Base-by-base conservation (phyloP, 148 eudicot species). In the Beta vulgaris region DNA sequence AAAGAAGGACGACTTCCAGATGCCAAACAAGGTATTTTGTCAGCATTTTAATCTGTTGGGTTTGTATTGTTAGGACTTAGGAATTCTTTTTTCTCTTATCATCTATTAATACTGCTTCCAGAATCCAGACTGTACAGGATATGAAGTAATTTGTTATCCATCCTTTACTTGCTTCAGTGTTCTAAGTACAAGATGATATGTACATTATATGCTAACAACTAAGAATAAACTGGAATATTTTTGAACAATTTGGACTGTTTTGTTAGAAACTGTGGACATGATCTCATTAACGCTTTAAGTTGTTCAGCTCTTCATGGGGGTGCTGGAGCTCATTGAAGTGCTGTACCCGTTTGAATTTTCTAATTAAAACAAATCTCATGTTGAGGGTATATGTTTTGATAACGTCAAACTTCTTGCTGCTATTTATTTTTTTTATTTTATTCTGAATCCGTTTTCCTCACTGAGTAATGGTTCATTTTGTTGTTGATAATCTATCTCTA, bases 1-100 rank as follows among this genome's bases (percentile, higher is more conserved):
- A 85, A 78, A 85, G 98, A 91, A 88, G 98, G 98, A 64, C 85
- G 98, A 55, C 93, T 92, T 76, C 98, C 99, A 81, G 86, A 92
- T 92, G 99, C 99, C 82, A 85, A 81, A 42, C 79, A 90, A 91
- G 98, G 98, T 90, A 42, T 44, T 69, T 58, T 51, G 3, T 51
- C 36, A 13, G 18, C 64, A 42, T 21, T 58, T 59, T 68, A 11
- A 16, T 26, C 12, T 57, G 49, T 49, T 34, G 29, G 73, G 74
- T 64, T 64, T 51, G 25, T 72, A 29, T 19, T 73, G 72, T 46
- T n/a, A 34, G 31, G 18, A 54, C n/a, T n/a, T n/a, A n/a, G n/a
- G n/a, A n/a, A n/a, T n/a, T n/a, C n/a, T n/a, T n/a, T n/a, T n/a
- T 31, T 58, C 34, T 58, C 28, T 0, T 11, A 13, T 58, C 14